These are phyloP conservation scores for Clonostachys rosea DNA, from an alignment of 2,329 filamentous ascomycete genomes.

Conservation along the genomic window DNA sequence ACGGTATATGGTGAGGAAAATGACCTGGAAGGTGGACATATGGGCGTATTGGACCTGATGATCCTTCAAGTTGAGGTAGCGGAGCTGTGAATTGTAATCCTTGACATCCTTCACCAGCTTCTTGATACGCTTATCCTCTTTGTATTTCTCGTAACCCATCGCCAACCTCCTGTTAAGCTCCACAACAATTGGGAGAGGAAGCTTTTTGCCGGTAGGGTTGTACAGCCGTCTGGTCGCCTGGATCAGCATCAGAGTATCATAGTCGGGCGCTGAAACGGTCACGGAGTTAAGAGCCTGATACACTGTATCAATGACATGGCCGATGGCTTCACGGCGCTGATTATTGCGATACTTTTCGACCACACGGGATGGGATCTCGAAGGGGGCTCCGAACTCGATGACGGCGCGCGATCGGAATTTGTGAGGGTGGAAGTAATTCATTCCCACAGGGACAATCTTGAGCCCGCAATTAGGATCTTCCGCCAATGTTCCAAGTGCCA, in stretches of 20 bases:
- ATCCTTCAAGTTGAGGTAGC: constrained; percentile 82
- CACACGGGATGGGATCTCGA: constrained; percentile 77
- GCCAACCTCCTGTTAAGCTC: constrained; percentile 90
- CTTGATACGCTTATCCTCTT: constrained; percentile 81
- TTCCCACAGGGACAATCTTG: constrained; percentile 93
- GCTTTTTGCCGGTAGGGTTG: constrained; percentile 89
- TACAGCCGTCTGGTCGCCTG: constrained; percentile 92
- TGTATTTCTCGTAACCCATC: constrained; percentile 88
- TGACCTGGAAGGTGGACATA: constrained; percentile 71
- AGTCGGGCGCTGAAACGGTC: constrained; percentile 88
- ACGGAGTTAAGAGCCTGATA: constrained; percentile 82
- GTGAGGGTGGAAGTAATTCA: constrained; percentile 99
- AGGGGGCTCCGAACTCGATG: constrained; percentile 87
- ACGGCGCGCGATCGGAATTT: constrained; percentile 97
- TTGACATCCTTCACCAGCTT: constrained; percentile 70
- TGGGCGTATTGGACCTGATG: constrained; percentile 92
- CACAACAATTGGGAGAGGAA: constrained; percentile 86
- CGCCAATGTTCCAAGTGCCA: constrained; percentile 88
- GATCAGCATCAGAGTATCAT: constrained; percentile 94
- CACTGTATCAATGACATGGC: constrained; percentile 77
- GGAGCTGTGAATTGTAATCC: constrained; percentile 82
- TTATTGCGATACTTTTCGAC: constrained; percentile 82
- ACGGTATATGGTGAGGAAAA: constrained; percentile 75
- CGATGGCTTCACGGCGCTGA: constrained; percentile 81
- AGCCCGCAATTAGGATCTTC: constrained; percentile 82